Base-by-base conservation (phyloP, 1,139 yeast genomes). In the Yamadazyma epiphylla region DNA sequence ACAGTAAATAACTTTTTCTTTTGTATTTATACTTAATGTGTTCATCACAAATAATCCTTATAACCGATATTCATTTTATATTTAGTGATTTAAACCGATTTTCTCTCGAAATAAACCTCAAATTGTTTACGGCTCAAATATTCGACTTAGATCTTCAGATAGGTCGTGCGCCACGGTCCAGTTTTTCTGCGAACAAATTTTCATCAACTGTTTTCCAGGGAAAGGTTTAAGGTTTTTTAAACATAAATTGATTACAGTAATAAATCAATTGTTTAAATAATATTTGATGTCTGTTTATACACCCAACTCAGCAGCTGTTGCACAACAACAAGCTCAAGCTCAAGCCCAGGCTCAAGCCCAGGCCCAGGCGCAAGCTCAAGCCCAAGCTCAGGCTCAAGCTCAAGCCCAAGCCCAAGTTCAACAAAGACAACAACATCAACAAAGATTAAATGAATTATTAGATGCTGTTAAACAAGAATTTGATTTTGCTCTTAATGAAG, bases 381-480 rank as follows among this genome's bases (percentile, higher is more conserved):
- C 41, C 20, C 42, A 37, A 19, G 42, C 41, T 13, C 39, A 36
- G 15, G 42, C 38, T 5, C 39, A 35, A 19, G 41, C 38, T 3
- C 42, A 36, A 24, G 47, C 41, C 35, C 43, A 55, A 36, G 45
- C 49, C 27, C 54, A 46, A 30, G 53, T 45, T 16, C 60, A 54
- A 31, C 51, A 45, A 19, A 60, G 67, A 46, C 70, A 61, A 40
- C 66, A 64, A 37, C 73, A 67, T 51, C 70, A 74, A 55, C 69
- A 75, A 66, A 51, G 79, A 58, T 60, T 77, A 56, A 70, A 64
- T 45, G 97, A 91, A 59, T 74, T 91, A 43, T 70, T 91, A 49
- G 97, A 91, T 35, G 95, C 94, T 24, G 80, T 91, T 55, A 85
- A 87, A 61, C 87, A 81, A 52, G 98, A 91, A 66, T 89, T 91